phyloP scores from a whole-genome alignment of 1,139 yeast species.

The Diutina mesorugosa region DNA sequence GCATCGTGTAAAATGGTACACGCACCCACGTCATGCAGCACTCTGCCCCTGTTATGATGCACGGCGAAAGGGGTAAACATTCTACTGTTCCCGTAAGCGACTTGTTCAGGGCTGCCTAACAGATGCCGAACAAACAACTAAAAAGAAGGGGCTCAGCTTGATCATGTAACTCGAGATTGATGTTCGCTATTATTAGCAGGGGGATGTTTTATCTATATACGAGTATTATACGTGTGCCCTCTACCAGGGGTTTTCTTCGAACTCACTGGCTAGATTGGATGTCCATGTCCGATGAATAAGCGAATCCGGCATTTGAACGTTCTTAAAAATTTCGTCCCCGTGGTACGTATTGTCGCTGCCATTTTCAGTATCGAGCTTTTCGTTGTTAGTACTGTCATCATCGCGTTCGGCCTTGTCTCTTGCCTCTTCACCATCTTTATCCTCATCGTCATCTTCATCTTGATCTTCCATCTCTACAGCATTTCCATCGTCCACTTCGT shows the following conservation, averaged over 20 bases:
- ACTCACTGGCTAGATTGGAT: slow-evolving; percentile 14
- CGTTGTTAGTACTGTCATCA: slow-evolving; percentile 4
- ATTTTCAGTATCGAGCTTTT: background rate
- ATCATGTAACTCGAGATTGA: background rate
- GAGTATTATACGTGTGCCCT: background rate
- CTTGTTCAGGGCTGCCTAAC: background rate
- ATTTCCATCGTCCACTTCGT: slow-evolving; percentile 22
- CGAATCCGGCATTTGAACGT: slow-evolving; percentile 36
- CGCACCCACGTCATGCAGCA: background rate
- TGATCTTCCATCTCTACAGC: slow-evolving; percentile 8
- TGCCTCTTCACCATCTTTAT: background rate
- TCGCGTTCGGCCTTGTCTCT: slow-evolving; percentile 8
- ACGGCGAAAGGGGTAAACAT: background rate
- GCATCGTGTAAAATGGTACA: background rate
- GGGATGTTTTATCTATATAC: background rate
- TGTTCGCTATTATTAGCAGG: background rate
- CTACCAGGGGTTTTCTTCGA: slow-evolving; percentile 38
- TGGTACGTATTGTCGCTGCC: slow-evolving; percentile 11
- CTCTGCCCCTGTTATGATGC: background rate
- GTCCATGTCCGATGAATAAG: slow-evolving; percentile 41
- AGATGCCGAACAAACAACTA: background rate
- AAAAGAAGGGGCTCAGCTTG: background rate
- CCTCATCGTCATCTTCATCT: background rate
- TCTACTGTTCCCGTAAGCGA: background rate
- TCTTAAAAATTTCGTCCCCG: slow-evolving; percentile 39